A percentile compares a stretch with the other conserved stretches of the same genome.
Conservation (phyloP, 495 filamentous ascomycete species). For the Poronia punctata region DNA sequence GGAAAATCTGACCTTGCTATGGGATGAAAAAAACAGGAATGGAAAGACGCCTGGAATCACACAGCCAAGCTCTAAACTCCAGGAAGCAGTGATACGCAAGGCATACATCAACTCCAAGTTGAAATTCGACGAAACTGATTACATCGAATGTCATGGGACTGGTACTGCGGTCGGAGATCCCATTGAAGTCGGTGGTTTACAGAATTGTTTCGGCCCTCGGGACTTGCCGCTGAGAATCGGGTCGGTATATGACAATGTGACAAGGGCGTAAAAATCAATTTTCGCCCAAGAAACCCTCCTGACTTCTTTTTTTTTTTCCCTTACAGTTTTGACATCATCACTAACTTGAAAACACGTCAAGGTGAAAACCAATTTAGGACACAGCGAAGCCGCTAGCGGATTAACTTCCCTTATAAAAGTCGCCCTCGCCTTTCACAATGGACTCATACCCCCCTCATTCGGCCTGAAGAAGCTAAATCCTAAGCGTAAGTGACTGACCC, state of each 20-base stretch:
- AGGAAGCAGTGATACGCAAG: constrained; percentile 46
- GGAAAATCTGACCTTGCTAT: background rate
- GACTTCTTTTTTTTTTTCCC: too few species aligned
- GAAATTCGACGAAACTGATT: constrained; percentile 23
- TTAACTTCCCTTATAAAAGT: constrained; percentile 52
- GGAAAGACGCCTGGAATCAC: constrained; percentile 51
- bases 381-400: constrained; percentile 32
- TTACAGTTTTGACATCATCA: too few species aligned
- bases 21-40: constrained; percentile 34
- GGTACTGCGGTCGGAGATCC: constrained; percentile 48
- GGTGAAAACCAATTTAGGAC: constrained; percentile 41
- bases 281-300: constrained; percentile 43
- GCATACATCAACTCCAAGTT: constrained; percentile 40
- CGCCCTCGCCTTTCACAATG: constrained; percentile 42
- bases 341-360: constrained; percentile 2
- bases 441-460: too few species aligned
- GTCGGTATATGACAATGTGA: too few species aligned
- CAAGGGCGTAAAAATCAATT: constrained; percentile 17
- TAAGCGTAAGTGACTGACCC: constrained; percentile 15
- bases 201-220: too few species aligned
- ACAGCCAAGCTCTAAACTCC: constrained; percentile 47
- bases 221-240: too few species aligned
- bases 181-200: constrained; percentile 35
- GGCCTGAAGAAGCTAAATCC: constrained; percentile 49
- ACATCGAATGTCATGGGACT: constrained; percentile 37